These are phyloP conservation scores for Cryphonectria carpinicola DNA, from an alignment of 2,329 filamentous ascomycete genomes.

Conservation along the genomic window DNA sequence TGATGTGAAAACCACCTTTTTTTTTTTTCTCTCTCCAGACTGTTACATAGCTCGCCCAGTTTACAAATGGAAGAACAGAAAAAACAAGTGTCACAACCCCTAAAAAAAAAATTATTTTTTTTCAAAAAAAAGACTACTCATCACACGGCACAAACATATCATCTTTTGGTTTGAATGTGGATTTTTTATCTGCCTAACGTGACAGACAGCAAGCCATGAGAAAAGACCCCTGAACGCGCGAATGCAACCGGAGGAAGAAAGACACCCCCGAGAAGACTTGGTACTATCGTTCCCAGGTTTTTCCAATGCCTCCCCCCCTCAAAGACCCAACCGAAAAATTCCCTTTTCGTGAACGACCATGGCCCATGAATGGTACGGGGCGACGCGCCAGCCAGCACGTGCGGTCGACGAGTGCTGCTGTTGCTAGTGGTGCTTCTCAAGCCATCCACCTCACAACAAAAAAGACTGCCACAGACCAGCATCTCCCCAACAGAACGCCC, in stretches of 20 bases:
- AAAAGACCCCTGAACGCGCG: slow-evolving; percentile 49
- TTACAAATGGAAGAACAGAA: not conserved
- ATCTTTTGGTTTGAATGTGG: slow-evolving; percentile 25
- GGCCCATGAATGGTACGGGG: slow-evolving; percentile 26
- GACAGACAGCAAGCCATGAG: slow-evolving; percentile 46
- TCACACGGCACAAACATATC: slow-evolving; percentile 33
- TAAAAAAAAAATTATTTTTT: not conserved
- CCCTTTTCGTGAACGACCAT: slow-evolving; percentile 27
- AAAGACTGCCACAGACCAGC: slow-evolving; percentile 37
- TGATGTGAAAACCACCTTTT: slow-evolving; percentile 43
- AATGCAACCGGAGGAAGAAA: slow-evolving; percentile 47
- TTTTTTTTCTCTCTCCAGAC: too few relatives aligned
- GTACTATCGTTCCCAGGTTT: slow-evolving; percentile 16
- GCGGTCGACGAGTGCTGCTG: slow-evolving; percentile 20
- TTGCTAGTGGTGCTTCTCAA: slow-evolving; percentile 23
- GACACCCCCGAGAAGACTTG: slow-evolving; percentile 33
- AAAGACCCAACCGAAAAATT: slow-evolving; percentile 32
- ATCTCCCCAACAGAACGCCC: slow-evolving; percentile 33
- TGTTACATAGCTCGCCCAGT: too few relatives aligned
- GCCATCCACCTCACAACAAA: slow-evolving; percentile 29
- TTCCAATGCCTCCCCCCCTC: slow-evolving; percentile 24
- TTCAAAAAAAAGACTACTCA: too few relatives aligned
- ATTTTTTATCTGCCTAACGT: slow-evolving; percentile 45
- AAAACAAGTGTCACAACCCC: not conserved
- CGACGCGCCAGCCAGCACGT: slow-evolving; percentile 20